A percentile compares a stretch with the other conserved stretches of the same genome.
phyloP scores from a whole-genome alignment of 305 asterid species.

The Rubia peregrina region DNA sequence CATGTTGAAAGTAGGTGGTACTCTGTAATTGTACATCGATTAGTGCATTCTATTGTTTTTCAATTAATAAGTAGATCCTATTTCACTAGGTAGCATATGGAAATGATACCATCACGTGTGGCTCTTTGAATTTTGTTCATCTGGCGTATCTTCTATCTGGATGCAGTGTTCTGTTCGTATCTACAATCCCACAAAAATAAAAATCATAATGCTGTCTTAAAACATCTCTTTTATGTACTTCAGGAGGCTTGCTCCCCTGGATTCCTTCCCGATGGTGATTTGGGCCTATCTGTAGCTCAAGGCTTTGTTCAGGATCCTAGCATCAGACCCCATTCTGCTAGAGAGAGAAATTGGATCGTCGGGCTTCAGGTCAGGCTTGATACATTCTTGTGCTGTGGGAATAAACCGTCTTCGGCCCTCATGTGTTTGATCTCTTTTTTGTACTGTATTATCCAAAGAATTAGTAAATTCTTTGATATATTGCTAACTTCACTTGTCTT shows the following conservation, averaged over 20 bases:
- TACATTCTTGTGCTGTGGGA: neutral
- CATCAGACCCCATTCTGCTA: slow-evolving; percentile 29
- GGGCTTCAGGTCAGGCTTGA: slow-evolving; percentile 61
- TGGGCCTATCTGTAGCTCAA: slow-evolving; percentile 20
- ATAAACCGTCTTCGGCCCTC: neutral
- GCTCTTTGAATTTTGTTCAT: slow-evolving; percentile 11
- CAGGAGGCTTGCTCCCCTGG: slow-evolving; percentile 52
- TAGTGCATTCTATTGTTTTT: neutral
- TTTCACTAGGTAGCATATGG: neutral
- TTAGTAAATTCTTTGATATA: neutral
- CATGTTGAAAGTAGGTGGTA: neutral
- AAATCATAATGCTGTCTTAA: neutral
- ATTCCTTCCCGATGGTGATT: slow-evolving; percentile 35
- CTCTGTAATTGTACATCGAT: neutral
- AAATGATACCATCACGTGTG: neutral
- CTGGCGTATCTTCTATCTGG: neutral
- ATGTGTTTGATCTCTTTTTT: neutral
- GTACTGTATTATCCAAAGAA: neutral
- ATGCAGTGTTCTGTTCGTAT: neutral
- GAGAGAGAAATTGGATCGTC: slow-evolving; percentile 68
- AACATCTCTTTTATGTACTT: slow-evolving; percentile 18
- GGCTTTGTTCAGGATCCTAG: slow-evolving; percentile 35
- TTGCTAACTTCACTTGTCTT: neutral
- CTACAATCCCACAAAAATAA: neutral
- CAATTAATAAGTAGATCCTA: neutral